phyloP scores from a whole-genome alignment of 305 asterid genomes.

The Lippia alba region DNA sequence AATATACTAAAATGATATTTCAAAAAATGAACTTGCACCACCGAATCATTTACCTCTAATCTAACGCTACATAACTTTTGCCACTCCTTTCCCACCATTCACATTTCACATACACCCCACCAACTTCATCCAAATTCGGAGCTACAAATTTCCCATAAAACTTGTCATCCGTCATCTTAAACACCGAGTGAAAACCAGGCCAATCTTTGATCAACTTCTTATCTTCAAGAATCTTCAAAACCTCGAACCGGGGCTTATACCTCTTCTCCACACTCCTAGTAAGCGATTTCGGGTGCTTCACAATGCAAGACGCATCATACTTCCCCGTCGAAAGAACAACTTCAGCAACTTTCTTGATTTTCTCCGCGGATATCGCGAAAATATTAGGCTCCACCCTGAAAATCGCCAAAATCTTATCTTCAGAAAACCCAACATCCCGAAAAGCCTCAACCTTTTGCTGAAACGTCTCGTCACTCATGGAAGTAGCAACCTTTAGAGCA shows the following conservation, averaged over 20 bases:
- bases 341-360: constrained; percentile 32
- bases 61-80: background rate
- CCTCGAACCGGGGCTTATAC: constrained; percentile 37
- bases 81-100: background rate
- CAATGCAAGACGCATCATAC: constrained; percentile 25
- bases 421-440: constrained; percentile 38
- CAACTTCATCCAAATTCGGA: background rate
- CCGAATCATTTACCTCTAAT: no score
- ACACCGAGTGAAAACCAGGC: background rate
- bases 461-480: constrained; percentile 19
- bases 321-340: constrained; percentile 30
- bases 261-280: constrained; percentile 38
- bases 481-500: constrained; percentile 4
- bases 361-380: constrained; percentile 32
- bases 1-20: no score
- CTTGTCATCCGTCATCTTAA: background rate
- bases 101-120: background rate
- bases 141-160: background rate
- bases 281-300: constrained; percentile 31
- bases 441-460: constrained; percentile 35
- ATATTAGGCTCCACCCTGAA: constrained; percentile 35
- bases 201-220: background rate
- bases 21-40: no score
- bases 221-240: constrained; percentile 34
- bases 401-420: constrained; percentile 22